phyloP scores from a whole-genome alignment of 2,329 filamentous ascomycete species.

The Paramyrothecium roridum region DNA sequence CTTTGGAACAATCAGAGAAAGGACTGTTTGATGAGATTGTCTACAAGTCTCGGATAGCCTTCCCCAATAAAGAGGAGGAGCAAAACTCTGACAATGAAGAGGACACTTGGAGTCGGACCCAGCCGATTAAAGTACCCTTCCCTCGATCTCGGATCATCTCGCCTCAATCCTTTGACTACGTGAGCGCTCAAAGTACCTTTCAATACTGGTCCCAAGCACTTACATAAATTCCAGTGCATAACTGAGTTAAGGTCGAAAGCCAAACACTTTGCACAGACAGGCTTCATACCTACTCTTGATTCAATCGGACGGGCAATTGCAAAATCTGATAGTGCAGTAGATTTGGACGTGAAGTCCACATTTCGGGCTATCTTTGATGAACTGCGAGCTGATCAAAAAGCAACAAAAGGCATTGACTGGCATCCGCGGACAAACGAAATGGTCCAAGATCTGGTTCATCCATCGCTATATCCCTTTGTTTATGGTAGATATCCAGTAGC shows the following conservation, averaged over 20 bases:
- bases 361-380: neutral
- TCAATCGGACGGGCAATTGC: neutral
- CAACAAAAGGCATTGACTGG: constrained; percentile 36
- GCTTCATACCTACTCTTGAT: neutral
- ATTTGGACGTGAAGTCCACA: neutral
- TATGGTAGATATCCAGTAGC: no score
- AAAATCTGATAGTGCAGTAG: neutral
- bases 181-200: neutral
- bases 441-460: constrained; percentile 56
- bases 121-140: neutral
- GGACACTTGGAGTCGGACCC: neutral
- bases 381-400: neutral
- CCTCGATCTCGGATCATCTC: neutral
- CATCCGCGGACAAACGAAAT: constrained; percentile 49
- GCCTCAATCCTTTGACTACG: neutral
- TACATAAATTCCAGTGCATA: neutral
- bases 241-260: neutral
- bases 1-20: neutral
- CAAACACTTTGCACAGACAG: neutral
- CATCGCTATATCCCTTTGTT: constrained; percentile 54
- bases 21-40: neutral
- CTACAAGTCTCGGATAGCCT: neutral
- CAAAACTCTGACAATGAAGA: neutral
- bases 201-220: neutral
- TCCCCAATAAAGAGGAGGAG: neutral